Conservation (phyloP, 164 flowering plant genomes). For the Kingdonia uniflora region DNA sequence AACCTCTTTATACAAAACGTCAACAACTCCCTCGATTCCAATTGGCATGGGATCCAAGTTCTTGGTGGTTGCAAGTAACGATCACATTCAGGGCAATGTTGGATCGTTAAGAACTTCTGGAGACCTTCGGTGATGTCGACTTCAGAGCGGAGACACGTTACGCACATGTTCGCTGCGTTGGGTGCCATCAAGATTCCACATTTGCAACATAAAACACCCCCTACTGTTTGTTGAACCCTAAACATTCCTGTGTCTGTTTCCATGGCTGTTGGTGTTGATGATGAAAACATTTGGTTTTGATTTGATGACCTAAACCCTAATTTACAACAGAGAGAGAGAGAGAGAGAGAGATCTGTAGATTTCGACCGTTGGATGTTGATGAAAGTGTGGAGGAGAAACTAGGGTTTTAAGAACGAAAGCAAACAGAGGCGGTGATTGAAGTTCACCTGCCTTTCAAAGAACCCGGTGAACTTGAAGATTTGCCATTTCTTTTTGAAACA, state of each 20-base stretch:
- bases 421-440: too few species aligned
- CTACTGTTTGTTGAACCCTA: background rate
- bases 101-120: background rate
- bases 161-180: slow-evolving; percentile 2
- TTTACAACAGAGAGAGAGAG: too few species aligned
- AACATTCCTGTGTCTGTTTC: background rate
- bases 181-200: slow-evolving; percentile 4
- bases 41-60: background rate
- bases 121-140: slow-evolving; percentile 2
- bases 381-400: too few species aligned
- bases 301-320: too few species aligned
- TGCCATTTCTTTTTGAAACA: too few species aligned
- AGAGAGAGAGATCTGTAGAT: too few species aligned
- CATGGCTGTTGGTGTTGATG: too few species aligned
- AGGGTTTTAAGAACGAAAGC: too few species aligned
- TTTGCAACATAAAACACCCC: slow-evolving; percentile 1
- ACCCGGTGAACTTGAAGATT: too few species aligned
- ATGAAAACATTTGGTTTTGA: too few species aligned
- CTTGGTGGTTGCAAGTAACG: slow-evolving; percentile 1
- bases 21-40: background rate
- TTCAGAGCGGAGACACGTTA: background rate
- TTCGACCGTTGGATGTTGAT: too few species aligned
- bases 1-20: slow-evolving; percentile 3
- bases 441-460: too few species aligned
- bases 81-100: slow-evolving; percentile 1